phyloP scores from a whole-genome alignment of 1,284 basidiomycete genomes.

The Golubevia pallescens region DNA sequence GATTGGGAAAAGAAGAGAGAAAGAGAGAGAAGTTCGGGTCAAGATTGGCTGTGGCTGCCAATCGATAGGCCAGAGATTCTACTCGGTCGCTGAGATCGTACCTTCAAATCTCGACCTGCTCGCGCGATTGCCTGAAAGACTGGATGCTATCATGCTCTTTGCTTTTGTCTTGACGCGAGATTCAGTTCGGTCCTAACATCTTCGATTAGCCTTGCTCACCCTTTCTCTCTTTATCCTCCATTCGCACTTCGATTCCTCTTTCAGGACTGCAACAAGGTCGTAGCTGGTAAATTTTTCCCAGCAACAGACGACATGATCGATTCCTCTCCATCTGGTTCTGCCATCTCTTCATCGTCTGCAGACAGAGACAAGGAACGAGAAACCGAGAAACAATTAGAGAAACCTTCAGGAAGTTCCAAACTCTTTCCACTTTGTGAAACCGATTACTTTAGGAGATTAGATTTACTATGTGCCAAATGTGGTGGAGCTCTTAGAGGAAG shows the following conservation, averaged over 20 bases:
- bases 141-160: too few species aligned
- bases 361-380: background rate
- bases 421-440: slow-evolving; percentile 70
- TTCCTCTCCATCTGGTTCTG: slow-evolving; percentile 70
- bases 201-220: background rate
- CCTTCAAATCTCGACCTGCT: too few species aligned
- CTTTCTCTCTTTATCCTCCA: background rate
- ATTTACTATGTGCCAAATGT: slow-evolving; percentile 96
- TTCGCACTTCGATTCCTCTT: background rate
- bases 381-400: background rate
- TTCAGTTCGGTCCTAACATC: too few species aligned
- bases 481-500: slow-evolving; percentile 90
- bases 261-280: slow-evolving; percentile 93
- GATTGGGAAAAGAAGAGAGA: too few species aligned
- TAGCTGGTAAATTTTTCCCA: slow-evolving; percentile 98
- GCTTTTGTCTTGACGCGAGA: too few species aligned
- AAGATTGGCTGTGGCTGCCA: too few species aligned
- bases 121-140: too few species aligned
- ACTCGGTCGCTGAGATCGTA: too few species aligned
- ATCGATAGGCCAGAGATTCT: too few species aligned
- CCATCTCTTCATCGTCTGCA: slow-evolving; percentile 41
- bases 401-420: slow-evolving; percentile 20
- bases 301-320: slow-evolving; percentile 71
- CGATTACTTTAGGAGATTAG: slow-evolving; percentile 94
- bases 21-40: too few species aligned